These are phyloP conservation scores for Moricandia moricandioides DNA, from an alignment of 345 rosid species.

Conservation along the genomic window DNA sequence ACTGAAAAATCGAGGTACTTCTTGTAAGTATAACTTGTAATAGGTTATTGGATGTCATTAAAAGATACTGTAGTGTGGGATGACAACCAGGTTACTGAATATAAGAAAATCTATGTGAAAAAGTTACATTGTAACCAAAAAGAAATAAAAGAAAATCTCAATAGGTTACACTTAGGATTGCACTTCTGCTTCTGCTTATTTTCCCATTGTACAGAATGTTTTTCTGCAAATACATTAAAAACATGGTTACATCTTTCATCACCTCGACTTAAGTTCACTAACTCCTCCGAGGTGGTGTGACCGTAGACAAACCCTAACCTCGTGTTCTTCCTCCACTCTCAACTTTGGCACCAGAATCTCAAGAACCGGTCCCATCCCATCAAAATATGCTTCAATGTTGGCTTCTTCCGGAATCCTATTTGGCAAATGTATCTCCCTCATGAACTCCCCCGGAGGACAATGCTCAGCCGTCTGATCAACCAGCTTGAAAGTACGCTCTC, in stretches of 20 bases:
- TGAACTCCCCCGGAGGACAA: conserved; percentile 95
- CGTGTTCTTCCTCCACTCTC: conserved; percentile 82
- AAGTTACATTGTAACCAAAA: background rate
- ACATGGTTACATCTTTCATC: conserved; percentile 23
- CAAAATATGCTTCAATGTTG: conserved; percentile 76
- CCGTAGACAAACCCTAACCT: conserved; percentile 83
- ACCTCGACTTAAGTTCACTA: conserved; percentile 62
- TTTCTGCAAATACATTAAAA: background rate
- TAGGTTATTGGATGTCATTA: background rate
- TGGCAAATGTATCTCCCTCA: conserved; percentile 82
- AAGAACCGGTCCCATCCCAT: conserved; percentile 75
- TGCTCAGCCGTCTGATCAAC: conserved; percentile 87
- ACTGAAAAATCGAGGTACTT: background rate
- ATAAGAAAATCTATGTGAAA: background rate
- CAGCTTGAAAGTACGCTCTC: conserved; percentile 82
- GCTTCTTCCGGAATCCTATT: conserved; percentile 94
- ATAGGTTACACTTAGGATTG: background rate
- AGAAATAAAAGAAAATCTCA: background rate
- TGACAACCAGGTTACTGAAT: background rate
- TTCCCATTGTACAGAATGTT: conserved; percentile 12
- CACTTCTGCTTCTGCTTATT: conserved; percentile 22
- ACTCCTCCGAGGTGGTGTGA: conserved; percentile 58
- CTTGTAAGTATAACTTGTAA: background rate
- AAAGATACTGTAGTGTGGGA: background rate
- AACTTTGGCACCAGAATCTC: conserved; percentile 90